Evolutionary conservation across 2,329 filamentous ascomycete species (phyloP).

Genomic region (Alternaria solani): DNA sequence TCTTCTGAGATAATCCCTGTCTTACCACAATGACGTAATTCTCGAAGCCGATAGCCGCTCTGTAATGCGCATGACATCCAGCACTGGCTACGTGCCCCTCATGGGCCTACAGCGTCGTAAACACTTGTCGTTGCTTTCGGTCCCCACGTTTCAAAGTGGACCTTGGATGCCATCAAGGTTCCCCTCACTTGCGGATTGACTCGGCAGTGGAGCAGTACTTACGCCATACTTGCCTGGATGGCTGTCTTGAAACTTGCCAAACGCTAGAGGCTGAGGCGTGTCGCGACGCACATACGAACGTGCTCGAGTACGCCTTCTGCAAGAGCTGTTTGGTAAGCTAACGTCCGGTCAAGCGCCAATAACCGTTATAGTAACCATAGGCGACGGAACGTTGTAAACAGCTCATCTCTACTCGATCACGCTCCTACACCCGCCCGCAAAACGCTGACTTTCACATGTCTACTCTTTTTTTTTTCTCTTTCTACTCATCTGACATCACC

Average conservation of each 20-base stretch:
- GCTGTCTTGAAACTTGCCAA: slow-evolving; percentile 3
- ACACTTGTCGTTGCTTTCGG: background rate
- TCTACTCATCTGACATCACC: background rate
- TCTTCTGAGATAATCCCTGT: background rate
- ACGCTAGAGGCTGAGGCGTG: background rate
- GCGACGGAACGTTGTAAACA: background rate
- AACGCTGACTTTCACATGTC: background rate
- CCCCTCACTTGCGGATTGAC: background rate
- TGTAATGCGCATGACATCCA: slow-evolving; percentile 2
- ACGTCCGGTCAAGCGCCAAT: background rate
- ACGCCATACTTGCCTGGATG: slow-evolving; percentile 7
- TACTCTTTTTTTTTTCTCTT: background rate
- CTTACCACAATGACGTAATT: slow-evolving; percentile 5
- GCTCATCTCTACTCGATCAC: background rate
- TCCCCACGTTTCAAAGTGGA: background rate
- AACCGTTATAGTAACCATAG: background rate
- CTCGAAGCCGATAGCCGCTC: background rate
- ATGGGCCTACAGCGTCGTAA: background rate
- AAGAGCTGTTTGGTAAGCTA: background rate
- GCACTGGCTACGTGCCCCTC: background rate
- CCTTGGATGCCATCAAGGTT: background rate
- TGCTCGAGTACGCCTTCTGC: background rate
- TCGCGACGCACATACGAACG: background rate
- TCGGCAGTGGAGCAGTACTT: background rate
- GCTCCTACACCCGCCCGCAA: background rate